phyloP scores from a whole-genome alignment of 2,329 filamentous ascomycete genomes.

The Rutstroemia sp. region DNA sequence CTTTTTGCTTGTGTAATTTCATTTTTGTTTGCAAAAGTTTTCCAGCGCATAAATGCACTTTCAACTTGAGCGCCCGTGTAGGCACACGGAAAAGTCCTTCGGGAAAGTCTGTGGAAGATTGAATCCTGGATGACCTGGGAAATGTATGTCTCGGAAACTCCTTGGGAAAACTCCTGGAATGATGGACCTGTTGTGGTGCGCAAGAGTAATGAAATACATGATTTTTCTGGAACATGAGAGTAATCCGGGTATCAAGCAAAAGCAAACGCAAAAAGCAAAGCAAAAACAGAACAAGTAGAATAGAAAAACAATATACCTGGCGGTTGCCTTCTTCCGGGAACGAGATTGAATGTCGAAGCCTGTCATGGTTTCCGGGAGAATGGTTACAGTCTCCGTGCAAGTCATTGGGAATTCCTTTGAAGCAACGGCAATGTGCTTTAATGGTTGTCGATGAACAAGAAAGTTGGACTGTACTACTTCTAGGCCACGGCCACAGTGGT shows the following conservation, averaged over 20 bases:
- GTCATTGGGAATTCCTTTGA: conserved; percentile 23
- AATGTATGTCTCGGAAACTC: conserved; percentile 2
- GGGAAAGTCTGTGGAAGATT: conserved; percentile 1
- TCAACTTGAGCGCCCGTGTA: not conserved
- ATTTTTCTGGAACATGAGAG: conserved; percentile 24
- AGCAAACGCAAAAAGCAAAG: conserved; percentile 16
- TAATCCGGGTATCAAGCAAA: conserved; percentile 3
- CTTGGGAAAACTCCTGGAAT: conserved; percentile 7
- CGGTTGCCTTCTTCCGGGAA: conserved; percentile 26
- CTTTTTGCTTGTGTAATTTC: conserved; percentile 1
- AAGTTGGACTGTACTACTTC: conserved; percentile 9
- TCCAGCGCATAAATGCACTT: not conserved
- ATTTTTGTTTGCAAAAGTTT: conserved; percentile 1
- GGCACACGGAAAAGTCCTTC: conserved; percentile 1
- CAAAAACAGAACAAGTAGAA: conserved; percentile 12
- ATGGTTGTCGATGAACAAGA: not conserved
- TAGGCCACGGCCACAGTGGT: conserved; percentile 17
- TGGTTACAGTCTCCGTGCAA: conserved; percentile 27
- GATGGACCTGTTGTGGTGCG: conserved; percentile 11
- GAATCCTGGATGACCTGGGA: conserved; percentile 1
- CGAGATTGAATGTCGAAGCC: conserved; percentile 24
- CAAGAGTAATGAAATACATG: conserved; percentile 21
- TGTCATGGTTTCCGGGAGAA: conserved; percentile 28
- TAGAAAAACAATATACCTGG: conserved; percentile 29
- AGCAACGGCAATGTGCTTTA: conserved; percentile 11